Evolutionary conservation across 345 rosid species (phyloP).

Genomic region (Eucalyptus erythrocorys): DNA sequence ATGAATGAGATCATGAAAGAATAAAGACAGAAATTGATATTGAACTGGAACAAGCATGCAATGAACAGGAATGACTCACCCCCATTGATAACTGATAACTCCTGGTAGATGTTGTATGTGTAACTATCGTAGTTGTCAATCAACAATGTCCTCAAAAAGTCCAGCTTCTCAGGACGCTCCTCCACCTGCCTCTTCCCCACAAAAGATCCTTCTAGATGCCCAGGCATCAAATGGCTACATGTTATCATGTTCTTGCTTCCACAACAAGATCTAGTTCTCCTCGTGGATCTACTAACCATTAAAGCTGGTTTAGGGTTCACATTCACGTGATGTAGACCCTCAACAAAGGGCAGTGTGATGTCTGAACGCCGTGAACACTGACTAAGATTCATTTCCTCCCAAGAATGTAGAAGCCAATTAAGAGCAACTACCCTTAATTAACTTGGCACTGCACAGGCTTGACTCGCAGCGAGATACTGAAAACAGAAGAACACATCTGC

Average conservation of each 20-base stretch:
- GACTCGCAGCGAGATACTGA: neutral
- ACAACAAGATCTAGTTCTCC: neutral
- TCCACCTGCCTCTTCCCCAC: conserved; percentile 20
- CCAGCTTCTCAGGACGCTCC: conserved; percentile 36
- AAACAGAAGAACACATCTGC: neutral
- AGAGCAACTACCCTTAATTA: neutral
- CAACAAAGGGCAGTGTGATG: conserved; percentile 17
- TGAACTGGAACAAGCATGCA: neutral
- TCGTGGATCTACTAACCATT: conserved; percentile 8
- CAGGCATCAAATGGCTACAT: conserved; percentile 30
- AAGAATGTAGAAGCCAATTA: neutral
- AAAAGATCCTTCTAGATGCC: conserved; percentile 42
- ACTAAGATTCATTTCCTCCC: neutral
- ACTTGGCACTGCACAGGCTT: neutral
- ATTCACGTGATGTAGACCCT: conserved; percentile 10
- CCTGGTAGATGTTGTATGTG: conserved; percentile 86
- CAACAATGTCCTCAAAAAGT: conserved; percentile 71
- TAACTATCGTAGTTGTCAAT: conserved; percentile 96
- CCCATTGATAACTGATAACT: conserved; percentile 76
- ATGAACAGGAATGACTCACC: conserved; percentile 19
- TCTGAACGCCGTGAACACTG: neutral
- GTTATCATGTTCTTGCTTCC: conserved; percentile 10
- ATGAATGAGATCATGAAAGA: neutral
- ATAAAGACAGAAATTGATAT: neutral
- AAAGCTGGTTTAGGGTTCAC: conserved; percentile 11